Percentiles rank a stretch among this genome's conserved stretches.
Evolutionary conservation across 2,329 filamentous ascomycete species (phyloP).

Genomic region (Pseudocercospora fijiensis): DNA sequence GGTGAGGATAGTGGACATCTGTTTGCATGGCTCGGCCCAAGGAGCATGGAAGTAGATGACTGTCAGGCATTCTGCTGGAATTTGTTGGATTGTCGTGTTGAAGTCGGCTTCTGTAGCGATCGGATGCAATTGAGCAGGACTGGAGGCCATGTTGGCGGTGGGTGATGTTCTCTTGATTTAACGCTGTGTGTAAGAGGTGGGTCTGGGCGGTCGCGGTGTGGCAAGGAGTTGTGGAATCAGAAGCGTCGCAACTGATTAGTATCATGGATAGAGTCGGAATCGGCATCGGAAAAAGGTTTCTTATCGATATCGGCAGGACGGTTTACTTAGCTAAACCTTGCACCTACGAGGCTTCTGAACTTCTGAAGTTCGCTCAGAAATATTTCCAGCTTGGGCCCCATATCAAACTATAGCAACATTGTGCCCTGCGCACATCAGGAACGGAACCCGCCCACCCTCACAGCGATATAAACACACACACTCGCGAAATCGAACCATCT

Average conservation of each 20-base stretch:
- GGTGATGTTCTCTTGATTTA: neutral
- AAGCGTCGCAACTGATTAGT: neutral
- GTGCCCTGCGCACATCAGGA: neutral
- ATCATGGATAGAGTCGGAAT: neutral
- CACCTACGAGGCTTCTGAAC: too few species aligned
- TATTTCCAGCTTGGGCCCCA: too few species aligned
- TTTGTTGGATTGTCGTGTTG: constrained; percentile 63
- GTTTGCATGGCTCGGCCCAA: constrained; percentile 93
- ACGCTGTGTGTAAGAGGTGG: neutral
- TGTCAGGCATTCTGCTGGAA: constrained; percentile 69
- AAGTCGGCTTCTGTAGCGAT: constrained; percentile 74
- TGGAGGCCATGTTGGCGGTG: constrained; percentile 12
- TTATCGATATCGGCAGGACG: neutral
- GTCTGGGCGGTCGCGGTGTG: neutral
- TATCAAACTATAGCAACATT: too few species aligned
- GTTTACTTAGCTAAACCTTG: neutral
- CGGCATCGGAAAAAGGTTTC: neutral
- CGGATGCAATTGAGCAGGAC: constrained; percentile 61
- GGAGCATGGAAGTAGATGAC: constrained; percentile 93
- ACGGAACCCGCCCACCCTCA: neutral
- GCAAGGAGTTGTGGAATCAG: neutral
- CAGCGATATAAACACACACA: neutral
- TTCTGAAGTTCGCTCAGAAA: too few species aligned
- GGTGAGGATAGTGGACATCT: constrained; percentile 84
- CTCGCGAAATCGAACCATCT: neutral